Evolutionary conservation across 345 rosid genomes (phyloP).

Genomic region (Camelina sativa): DNA sequence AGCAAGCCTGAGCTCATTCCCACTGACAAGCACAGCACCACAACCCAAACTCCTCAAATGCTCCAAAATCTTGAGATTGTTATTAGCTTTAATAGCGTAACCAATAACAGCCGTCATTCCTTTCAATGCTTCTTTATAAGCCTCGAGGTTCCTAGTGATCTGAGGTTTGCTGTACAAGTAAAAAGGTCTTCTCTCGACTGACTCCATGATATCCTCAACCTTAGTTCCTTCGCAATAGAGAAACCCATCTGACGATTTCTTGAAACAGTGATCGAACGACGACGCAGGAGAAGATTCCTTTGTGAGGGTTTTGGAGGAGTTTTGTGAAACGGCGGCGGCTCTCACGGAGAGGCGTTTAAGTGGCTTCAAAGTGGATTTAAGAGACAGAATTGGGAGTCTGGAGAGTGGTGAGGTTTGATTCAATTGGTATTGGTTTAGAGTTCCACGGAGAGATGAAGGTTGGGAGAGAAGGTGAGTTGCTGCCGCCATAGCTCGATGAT

Average conservation of each 20-base stretch:
- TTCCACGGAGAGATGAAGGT: constrained; percentile 49
- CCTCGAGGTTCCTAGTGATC: constrained; percentile 82
- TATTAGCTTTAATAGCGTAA: constrained; percentile 91
- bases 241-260: constrained; percentile 77
- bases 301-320: constrained; percentile 45
- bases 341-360: constrained; percentile 52
- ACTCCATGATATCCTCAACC: constrained; percentile 80
- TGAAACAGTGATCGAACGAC: constrained; percentile 73
- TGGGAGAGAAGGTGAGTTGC: constrained; percentile 40
- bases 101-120: constrained; percentile 80
- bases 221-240: constrained; percentile 83
- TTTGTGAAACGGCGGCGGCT: constrained; percentile 61
- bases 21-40: constrained; percentile 95
- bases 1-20: constrained; percentile 94
- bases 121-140: constrained; percentile 75
- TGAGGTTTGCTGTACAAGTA: constrained; percentile 89
- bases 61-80: constrained; percentile 91
- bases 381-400: constrained; percentile 49
- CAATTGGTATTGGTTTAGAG: constrained; percentile 43
- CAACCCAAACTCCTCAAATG: constrained; percentile 88
- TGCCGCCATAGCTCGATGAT: constrained; percentile 37
- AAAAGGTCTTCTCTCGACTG: constrained; percentile 83
- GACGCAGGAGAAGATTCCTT: constrained; percentile 32
- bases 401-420: constrained; percentile 50
- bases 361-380: constrained; percentile 42